Base-by-base conservation (phyloP, 169 alveolate species). In the Plasmodium inui region DNA sequence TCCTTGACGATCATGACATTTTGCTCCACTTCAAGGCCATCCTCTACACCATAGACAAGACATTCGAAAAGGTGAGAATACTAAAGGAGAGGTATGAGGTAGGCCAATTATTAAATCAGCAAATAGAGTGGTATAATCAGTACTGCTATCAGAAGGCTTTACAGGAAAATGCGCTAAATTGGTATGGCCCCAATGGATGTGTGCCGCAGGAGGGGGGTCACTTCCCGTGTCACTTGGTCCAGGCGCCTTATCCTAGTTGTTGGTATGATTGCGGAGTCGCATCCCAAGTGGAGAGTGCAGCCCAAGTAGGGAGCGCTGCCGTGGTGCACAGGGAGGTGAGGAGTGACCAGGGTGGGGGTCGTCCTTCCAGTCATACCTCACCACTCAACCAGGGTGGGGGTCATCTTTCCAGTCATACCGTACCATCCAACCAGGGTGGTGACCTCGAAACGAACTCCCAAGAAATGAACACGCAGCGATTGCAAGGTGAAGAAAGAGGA, bases 21-120 rank as follows among this genome's bases (percentile, higher is more conserved):
- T 7, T 76, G n/a, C 44, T 86, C 14, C 81, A 86, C 34, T 86
- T 76, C 32, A 86, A 86, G 81, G 79, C 93, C 8, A 41, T 86
- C n/a, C 44, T 86, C 71, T 86, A 76, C 81, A 76, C 44, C 7
- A n/a, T 86, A 26, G 93, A 86, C 44, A 86, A 86, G 44, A 76
- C 82, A 1, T 86, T 86, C 61, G 93, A 86, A 86, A 86, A 78
- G 70, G 50, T 86, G 0, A 55, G 76, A 19, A 55, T 86, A 76
- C 41, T 86, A 61, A 76, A 67, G 44, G 93, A 86, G 26, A 74
- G 67, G 41, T 14, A 76, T 50, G 26, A 78, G 19, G 41, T 86
- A 55, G 26, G 26, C 53, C 88, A 86, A 78, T 39, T 41, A 12
- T 17, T 86, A 41, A 86, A 86, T 46, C 83, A 76, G 44, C 82